Evolutionary conservation across 371 early-diverging fungal species (phyloP).

Genomic region (Umbelopsis sp.): DNA sequence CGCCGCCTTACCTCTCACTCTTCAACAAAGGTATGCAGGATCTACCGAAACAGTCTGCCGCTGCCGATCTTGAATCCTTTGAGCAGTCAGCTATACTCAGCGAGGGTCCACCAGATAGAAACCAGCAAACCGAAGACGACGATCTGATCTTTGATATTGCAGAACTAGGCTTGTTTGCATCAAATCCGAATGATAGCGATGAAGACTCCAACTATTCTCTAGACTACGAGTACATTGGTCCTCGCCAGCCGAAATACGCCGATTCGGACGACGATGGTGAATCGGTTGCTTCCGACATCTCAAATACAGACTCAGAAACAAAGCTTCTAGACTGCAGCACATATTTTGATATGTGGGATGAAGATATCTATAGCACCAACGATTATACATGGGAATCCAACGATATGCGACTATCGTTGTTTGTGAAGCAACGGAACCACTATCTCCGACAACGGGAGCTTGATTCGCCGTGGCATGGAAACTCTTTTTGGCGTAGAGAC

Average conservation of each 20-base stretch:
- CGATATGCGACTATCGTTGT: conserved; percentile 46
- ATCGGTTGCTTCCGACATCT: conserved; percentile 47
- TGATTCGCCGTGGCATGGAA: conserved; percentile 29
- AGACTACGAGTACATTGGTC: conserved; percentile 52
- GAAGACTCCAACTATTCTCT: conserved; percentile 46
- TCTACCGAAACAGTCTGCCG: conserved; percentile 7
- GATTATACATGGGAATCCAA: conserved; percentile 58
- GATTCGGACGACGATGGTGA: conserved; percentile 36
- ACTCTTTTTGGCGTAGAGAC: conserved; percentile 44
- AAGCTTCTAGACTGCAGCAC: conserved; percentile 20
- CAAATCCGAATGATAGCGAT: conserved; percentile 24
- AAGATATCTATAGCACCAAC: conserved; percentile 52
- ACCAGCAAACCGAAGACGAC: neutral
- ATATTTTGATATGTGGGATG: conserved; percentile 56
- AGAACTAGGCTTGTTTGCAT: conserved; percentile 6
- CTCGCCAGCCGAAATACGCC: conserved; percentile 46
- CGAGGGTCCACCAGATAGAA: neutral
- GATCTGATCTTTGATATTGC: conserved; percentile 15
- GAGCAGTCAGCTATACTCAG: neutral
- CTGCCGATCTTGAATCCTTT: conserved; percentile 15
- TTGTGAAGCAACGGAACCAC: conserved; percentile 35
- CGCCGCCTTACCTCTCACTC: neutral
- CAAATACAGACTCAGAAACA: conserved; percentile 23
- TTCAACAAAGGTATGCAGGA: conserved; percentile 19
- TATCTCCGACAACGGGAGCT: conserved; percentile 21